phyloP scores from a whole-genome alignment of 805 yeast genomes.

The Groenewaldozyma salmanticensis region DNA sequence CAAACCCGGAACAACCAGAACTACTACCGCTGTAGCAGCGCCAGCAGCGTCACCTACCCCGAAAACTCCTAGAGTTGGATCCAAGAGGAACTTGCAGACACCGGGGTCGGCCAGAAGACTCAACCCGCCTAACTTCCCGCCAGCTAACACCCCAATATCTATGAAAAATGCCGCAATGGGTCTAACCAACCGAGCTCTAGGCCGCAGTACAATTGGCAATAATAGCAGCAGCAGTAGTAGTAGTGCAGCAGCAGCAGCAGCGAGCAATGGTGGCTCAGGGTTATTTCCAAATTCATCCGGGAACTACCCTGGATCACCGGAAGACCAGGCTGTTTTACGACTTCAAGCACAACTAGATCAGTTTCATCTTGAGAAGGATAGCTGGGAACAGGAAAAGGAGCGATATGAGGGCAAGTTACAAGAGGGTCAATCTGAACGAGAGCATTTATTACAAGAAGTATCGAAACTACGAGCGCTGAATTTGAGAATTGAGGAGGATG shows the following conservation, averaged over 20 bases:
- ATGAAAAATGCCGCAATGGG: conserved; percentile 1
- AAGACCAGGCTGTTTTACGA: too few relatives aligned
- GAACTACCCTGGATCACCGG: too few relatives aligned
- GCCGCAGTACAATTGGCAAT: neutral
- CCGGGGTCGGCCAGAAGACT: neutral
- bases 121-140: conserved; percentile 1
- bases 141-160: neutral
- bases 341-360: conserved; percentile 39
- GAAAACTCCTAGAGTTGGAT: conserved; percentile 1
- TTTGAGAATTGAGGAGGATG: neutral
- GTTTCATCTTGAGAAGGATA: conserved; percentile 44
- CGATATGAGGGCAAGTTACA: conserved; percentile 24
- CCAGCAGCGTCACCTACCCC: conserved; percentile 4
- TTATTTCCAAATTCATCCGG: too few relatives aligned
- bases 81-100: neutral
- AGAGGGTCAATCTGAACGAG: conserved; percentile 24
- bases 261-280: too few relatives aligned
- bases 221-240: neutral
- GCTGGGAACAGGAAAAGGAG: conserved; percentile 34
- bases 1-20: neutral
- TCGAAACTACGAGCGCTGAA: conserved; percentile 22
- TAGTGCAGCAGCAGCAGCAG: neutral
- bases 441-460: conserved; percentile 28
- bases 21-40: conserved; percentile 12
- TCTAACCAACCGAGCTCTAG: conserved; percentile 2